These are phyloP conservation scores for Peribolospora kevripleyi DNA, from an alignment of 768 basidiomycete genomes.

Conservation along the genomic window DNA sequence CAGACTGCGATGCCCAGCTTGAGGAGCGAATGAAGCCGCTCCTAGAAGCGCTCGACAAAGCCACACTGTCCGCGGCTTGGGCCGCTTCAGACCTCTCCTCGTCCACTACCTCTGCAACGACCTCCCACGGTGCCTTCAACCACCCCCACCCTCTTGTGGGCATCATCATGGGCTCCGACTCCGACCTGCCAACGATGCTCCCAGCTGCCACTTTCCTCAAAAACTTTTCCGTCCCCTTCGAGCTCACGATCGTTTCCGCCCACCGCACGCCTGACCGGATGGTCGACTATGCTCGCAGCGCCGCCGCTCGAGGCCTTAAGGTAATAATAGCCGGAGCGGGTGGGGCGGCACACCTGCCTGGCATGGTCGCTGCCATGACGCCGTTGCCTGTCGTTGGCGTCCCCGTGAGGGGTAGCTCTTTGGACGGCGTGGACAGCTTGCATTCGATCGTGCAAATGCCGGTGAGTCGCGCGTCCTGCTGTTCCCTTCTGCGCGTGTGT, in stretches of 20 bases:
- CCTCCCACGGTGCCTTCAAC: constrained; percentile 24
- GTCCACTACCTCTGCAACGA: constrained; percentile 11
- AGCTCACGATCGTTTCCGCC: constrained; percentile 85
- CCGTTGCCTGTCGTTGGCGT: constrained; percentile 81
- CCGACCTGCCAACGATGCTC: constrained; percentile 81
- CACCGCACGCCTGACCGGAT: constrained; percentile 80
- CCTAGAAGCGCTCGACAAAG: constrained; percentile 37
- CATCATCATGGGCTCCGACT: constrained; percentile 96
- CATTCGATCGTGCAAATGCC: constrained; percentile 99
- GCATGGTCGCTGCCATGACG: constrained; percentile 94
- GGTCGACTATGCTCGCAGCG: constrained; percentile 54
- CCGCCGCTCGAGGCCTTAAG: constrained; percentile 28
- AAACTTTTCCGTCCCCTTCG: constrained; percentile 61
- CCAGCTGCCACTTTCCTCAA: constrained; percentile 67
- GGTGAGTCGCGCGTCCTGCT: constrained; percentile 28
- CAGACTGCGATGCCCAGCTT: constrained; percentile 50
- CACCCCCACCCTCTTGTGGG: constrained; percentile 55
- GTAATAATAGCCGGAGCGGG: constrained; percentile 85
- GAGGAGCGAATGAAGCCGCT: constrained; percentile 45
- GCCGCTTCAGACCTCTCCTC: constrained; percentile 22
- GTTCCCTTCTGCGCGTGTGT: background rate
- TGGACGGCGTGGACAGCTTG: constrained; percentile 92
- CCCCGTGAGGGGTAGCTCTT: constrained; percentile 75
- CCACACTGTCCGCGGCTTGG: constrained; percentile 7
- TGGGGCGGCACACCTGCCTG: constrained; percentile 93